Conservation (phyloP, 208 protist genomes). For the Leishmania mexicana region DNA sequence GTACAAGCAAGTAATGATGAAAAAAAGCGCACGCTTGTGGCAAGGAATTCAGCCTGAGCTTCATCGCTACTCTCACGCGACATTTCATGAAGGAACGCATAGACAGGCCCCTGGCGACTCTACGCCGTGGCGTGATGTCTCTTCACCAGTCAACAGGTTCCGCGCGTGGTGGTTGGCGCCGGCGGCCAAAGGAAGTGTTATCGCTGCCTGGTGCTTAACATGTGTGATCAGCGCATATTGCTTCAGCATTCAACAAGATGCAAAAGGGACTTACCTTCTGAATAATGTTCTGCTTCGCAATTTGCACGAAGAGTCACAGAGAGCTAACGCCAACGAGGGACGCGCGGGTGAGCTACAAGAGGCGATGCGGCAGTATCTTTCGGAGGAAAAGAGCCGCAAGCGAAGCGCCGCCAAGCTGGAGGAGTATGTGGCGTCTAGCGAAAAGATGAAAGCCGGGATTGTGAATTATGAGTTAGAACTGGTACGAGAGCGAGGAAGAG, state of each 20-base stretch:
- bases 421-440: constrained; percentile 35
- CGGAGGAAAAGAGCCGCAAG: constrained; percentile 33
- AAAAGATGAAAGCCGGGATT: constrained; percentile 46
- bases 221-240: constrained; percentile 78
- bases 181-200: constrained; percentile 81
- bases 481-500: constrained; percentile 53
- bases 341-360: constrained; percentile 58
- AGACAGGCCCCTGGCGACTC: constrained; percentile 86
- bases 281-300: constrained; percentile 87
- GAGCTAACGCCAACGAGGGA: constrained; percentile 77
- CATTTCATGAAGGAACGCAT: constrained; percentile 89
- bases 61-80: constrained; percentile 81
- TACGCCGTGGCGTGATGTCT: constrained; percentile 82
- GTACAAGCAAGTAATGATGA: constrained; percentile 16
- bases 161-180: constrained; percentile 81
- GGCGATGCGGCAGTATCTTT: constrained; percentile 50
- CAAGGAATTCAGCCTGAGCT: constrained; percentile 69
- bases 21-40: constrained; percentile 14
- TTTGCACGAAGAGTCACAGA: constrained; percentile 78
- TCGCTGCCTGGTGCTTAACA: constrained; percentile 82
- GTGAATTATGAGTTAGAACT: constrained; percentile 87
- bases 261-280: constrained; percentile 85
- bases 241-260: constrained; percentile 86
- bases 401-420: constrained; percentile 32
- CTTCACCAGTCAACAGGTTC: constrained; percentile 78